Base-by-base conservation (phyloP, 768 basidiomycete species). In the Boletus sp. region DNA sequence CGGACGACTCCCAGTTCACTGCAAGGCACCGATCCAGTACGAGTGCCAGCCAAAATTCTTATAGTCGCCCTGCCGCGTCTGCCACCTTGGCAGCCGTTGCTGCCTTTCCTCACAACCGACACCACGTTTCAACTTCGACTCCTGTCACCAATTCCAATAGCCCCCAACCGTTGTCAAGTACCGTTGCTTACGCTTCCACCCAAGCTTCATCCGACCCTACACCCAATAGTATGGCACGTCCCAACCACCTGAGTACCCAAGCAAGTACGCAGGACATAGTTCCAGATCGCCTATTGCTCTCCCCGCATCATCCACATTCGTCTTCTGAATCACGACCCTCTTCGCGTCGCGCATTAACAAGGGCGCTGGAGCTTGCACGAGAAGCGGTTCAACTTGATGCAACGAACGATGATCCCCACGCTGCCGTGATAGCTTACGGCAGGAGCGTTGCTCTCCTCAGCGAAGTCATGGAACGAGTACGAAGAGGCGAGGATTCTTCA, bases 391-490 rank as follows among this genome's bases (percentile, higher is more conserved):
- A 84, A 61, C 83, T 94, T 34, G 93, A 96, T 67, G 83, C 88
- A 6, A 88, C 85, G 15, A 93, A 92, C 57, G 89, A 94, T 68
- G 88, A 93, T 61, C 91, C 92, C 15, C 81, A 89, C 62, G 90
- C 85, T 35, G 93, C 93, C 3, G 89, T 96, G n/a, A 75, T 84
- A 45, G 93, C 93, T 0, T 96, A 96, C 68, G 86, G 84, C 13
- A 86, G 84, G 69, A 90, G 89, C 64, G 93, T 96, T 39, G 83
- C 88, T 40, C 77, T 96, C 27, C 77, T 96, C 29, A 90, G 87
- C 63, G 90, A 93, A 70, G 93, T 96, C 49, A 96, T 96, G 93
- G 89, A 91, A 63, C 77, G 92, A 38, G 93, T 95, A 2, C 80
- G 88, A 70, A 80, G 85, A 64, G 90, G 90, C 5, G 93, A 94